These are phyloP conservation scores for Stagonosporopsis tanaceti DNA, from an alignment of 2,329 filamentous ascomycete species.

Conservation along the genomic window DNA sequence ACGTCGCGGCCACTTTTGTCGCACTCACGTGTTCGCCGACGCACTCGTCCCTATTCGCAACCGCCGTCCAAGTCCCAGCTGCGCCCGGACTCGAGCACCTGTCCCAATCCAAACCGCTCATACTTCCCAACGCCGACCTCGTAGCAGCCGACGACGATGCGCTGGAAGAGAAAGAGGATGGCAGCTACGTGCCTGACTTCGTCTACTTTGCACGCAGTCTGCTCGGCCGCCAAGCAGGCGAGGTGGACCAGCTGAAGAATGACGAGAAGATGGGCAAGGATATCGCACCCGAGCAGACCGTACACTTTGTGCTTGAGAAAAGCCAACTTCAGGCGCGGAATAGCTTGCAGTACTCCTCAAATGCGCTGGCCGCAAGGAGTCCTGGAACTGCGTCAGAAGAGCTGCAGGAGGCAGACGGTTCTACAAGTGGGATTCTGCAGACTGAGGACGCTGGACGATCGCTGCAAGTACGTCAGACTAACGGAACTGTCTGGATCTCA, in stretches of 20 bases:
- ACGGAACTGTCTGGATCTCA: constrained; percentile 73
- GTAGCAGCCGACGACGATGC: constrained; percentile 35
- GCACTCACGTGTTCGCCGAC: constrained; percentile 69
- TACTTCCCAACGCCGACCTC: constrained; percentile 55
- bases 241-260: constrained; percentile 64
- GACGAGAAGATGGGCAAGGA: constrained; percentile 70
- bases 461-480: constrained; percentile 37
- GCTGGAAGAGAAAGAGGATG: constrained; percentile 43
- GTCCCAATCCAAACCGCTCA: constrained; percentile 35
- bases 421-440: constrained; percentile 12
- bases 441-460: constrained; percentile 13
- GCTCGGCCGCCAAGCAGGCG: constrained; percentile 65
- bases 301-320: constrained; percentile 70
- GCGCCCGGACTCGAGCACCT: constrained; percentile 22
- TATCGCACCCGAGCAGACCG: constrained; percentile 67
- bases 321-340: constrained; percentile 59
- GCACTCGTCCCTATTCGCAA: constrained; percentile 62
- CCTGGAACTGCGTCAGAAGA: constrained; percentile 1
- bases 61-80: constrained; percentile 65
- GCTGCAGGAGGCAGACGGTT: neutral
- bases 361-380: constrained; percentile 35
- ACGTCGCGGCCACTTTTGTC: constrained; percentile 67
- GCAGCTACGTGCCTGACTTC: constrained; percentile 68
- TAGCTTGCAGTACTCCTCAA: constrained; percentile 35
- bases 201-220: constrained; percentile 67